Percentiles rank a stretch among this genome's conserved stretches.
These are phyloP conservation scores for Tilletia indica DNA, from an alignment of 1,284 basidiomycete genomes.

Conservation along the genomic window DNA sequence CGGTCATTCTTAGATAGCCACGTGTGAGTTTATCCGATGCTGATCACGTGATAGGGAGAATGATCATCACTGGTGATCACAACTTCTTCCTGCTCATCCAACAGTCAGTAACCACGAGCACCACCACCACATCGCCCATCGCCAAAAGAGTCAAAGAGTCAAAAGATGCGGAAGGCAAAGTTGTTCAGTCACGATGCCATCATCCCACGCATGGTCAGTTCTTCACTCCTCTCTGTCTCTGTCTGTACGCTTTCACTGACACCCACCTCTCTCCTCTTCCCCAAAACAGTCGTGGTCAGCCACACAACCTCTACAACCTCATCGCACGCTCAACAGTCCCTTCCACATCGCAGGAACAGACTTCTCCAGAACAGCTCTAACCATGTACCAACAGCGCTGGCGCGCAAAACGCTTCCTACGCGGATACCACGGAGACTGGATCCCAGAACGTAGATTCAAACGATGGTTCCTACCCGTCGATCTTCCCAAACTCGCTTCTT, in stretches of 20 bases:
- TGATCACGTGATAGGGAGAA: no score
- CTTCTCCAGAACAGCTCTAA: constrained; percentile 66
- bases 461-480: constrained; percentile 87
- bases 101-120: no score
- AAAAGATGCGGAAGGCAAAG: constrained; percentile 47
- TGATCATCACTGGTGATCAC: no score
- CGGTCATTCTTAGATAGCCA: no score
- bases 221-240: constrained; percentile 25
- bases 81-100: no score
- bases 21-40: no score
- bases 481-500: constrained; percentile 71
- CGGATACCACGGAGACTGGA: constrained; percentile 93
- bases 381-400: constrained; percentile 92
- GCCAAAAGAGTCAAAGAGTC: constrained; percentile 25
- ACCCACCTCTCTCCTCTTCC: background rate
- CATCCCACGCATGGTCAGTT: constrained; percentile 46
- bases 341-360: constrained; percentile 58
- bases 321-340: constrained; percentile 58
- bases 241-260: background rate
- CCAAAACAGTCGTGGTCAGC: constrained; percentile 64
- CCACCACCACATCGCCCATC: background rate
- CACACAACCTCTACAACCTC: constrained; percentile 75
- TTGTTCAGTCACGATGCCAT: constrained; percentile 47
- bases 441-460: constrained; percentile 89
- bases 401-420: constrained; percentile 81